Evolutionary conservation across 805 yeast species (phyloP).

Genomic region (Candida fluviatilis): DNA sequence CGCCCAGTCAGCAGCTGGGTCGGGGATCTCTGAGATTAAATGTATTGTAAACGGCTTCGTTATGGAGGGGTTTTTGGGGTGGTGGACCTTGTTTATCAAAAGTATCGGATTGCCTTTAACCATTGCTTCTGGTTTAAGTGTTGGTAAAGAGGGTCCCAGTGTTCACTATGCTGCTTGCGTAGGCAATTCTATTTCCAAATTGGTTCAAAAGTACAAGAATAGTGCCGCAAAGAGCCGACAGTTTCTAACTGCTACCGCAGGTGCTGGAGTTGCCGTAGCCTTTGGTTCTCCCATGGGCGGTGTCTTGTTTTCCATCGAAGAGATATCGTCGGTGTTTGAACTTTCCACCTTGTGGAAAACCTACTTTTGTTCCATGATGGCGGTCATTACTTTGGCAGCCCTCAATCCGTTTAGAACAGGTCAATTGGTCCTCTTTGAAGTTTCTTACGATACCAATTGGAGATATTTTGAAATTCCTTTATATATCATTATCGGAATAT

Average conservation of each 20-base stretch:
- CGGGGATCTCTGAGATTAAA: conserved; percentile 96
- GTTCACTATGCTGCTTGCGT: conserved; percentile 97
- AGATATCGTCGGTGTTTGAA: conserved; percentile 71
- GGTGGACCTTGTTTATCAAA: conserved; percentile 70
- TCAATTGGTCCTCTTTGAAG: conserved; percentile 88
- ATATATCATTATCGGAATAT: conserved; percentile 73
- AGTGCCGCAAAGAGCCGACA: conserved; percentile 49
- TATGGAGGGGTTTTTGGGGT: conserved; percentile 70
- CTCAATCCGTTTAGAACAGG: conserved; percentile 94
- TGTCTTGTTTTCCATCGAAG: conserved; percentile 89
- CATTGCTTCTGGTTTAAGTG: conserved; percentile 87
- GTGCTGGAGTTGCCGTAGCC: conserved; percentile 98
- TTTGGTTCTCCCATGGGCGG: conserved; percentile 98
- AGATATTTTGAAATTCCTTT: conserved; percentile 79
- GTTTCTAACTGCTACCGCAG: conserved; percentile 83
- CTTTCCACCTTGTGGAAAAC: conserved; percentile 84
- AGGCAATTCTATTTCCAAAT: conserved; percentile 71
- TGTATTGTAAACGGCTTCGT: conserved; percentile 89
- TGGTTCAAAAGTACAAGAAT: conserved; percentile 42
- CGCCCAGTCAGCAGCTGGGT: conserved; percentile 93
- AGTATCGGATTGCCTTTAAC: conserved; percentile 82
- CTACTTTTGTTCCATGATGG: conserved; percentile 85
- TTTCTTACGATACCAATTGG: conserved; percentile 85
- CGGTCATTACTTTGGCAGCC: conserved; percentile 74
- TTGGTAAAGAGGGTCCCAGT: conserved; percentile 98